phyloP scores from a whole-genome alignment of 139 green algal species.

The Raphidocelis subcapitata region DNA sequence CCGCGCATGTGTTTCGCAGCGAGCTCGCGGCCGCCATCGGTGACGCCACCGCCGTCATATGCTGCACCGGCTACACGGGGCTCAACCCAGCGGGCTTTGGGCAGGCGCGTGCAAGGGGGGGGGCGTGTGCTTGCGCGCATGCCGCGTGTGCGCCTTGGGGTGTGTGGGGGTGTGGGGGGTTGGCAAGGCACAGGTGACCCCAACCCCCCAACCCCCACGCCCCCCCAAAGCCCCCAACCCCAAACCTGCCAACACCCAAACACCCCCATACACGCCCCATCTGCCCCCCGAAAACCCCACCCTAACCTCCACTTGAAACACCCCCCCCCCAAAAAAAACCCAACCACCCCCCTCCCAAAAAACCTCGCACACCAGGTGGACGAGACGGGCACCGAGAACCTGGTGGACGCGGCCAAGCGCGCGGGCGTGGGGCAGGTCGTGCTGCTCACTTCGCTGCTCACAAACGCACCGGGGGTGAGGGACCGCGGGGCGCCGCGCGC shows the following conservation, averaged over 20 bases:
- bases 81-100: conserved; percentile 27
- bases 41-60: conserved; percentile 55
- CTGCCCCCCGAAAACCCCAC: not conserved
- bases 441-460: conserved; percentile 57
- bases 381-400: conserved; percentile 57
- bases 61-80: conserved; percentile 45
- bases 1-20: conserved; percentile 27
- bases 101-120: conserved; percentile 31
- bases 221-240: not conserved
- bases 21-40: conserved; percentile 39
- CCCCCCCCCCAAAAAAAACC: no score
- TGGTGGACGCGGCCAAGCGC: conserved; percentile 64
- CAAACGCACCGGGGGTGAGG: conserved; percentile 48
- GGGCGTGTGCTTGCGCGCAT: not conserved
- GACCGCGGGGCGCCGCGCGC: no score
- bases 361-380: no score
- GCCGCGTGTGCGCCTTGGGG: not conserved
- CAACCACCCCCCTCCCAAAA: no score
- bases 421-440: conserved; percentile 50
- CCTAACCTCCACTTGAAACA: not conserved
- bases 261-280: not conserved
- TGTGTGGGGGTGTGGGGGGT: no score
- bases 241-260: not conserved
- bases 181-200: no score
- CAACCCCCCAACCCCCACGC: no score